Evolutionary conservation across 2,329 filamentous ascomycete genomes (phyloP), one percentile per base, ranked within the genome.

Genomic region (Dryadomyces quercivorus): DNA sequence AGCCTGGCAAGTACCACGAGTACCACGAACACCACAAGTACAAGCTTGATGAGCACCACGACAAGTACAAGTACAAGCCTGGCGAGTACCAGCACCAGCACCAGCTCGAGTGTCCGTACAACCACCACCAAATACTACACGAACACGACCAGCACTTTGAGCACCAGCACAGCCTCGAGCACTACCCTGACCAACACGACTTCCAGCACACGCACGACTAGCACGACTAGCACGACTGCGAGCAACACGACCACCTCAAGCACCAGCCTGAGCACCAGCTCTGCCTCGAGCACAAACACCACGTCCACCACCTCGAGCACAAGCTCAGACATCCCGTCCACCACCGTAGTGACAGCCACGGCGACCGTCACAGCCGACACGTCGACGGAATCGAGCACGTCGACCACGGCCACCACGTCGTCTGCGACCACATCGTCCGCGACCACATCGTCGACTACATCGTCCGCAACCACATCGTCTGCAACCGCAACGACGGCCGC

Each of bases 401-500:
- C 45, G n/a, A 16, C 22, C 15, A 26, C 12, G 7, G 1, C 47
- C 2, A 40, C n/a, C 31, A 13, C 47, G 7, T 46, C 13, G n/a
- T n/a, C n/a, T n/a, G n/a, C n/a, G n/a, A 15, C 40, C 5, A 43
- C 44, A 2, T 20, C 12, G 6, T 20, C 42, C 16, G 31, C 54
- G 4, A 34, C 5, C 5, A 52, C 49, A 1, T 31, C 53, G 9
- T 21, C 48, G 4, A 34, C 40, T 6, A 4, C 52, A 1, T 55
- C 55, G 4, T 21, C 53, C 3, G 51, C 55, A 1, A 36, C 44
- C 34, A 51, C 44, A 1, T 50, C 46, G 2, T 42, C 42, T 12
- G 52, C 51, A 1, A 53, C 56, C 8, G 50, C 49, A 2, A 40
- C 53, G 8, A 31, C 44, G 6, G 3, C 54, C 1, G 55, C 55